Base-by-base conservation (phyloP, 1,284 basidiomycete species). In the Ustilago crameri region DNA sequence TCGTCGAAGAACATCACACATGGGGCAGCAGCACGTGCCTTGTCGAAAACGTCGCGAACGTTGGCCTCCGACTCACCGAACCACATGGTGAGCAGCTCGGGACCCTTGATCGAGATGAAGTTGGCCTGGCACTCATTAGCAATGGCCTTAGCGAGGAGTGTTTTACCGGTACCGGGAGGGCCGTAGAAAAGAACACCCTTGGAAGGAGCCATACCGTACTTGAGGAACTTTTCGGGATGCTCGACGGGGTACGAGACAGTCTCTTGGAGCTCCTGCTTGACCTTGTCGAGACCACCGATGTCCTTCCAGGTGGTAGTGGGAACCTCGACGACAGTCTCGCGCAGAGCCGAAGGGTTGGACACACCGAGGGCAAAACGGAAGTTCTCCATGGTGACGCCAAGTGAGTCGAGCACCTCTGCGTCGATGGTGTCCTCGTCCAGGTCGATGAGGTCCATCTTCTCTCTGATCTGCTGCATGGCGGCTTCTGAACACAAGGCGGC, bases 1-100 rank as follows among this genome's bases (percentile, higher is more conserved):
- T 99, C 95, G 82, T 99, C 95, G 85, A 98, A 98, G 91, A 98
- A 98, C 94, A 98, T 97, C 74, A 98, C 94, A 85, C 95, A 98
- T 42, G 96, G 96, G 9, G 95, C 95, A 5, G 96, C 96, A 22
- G 95, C 95, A 78, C 96, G 93, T 52, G 96, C 95, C 86, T 98
- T 98, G 89, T 98, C 95, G 85, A 99, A 99, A 65, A 98, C 93
- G 78, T 98, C 96, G 78, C 96, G 93, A 52, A 99, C 96, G 82
- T 98, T 98, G 74, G 95, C 95, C 86, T 99, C 96, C 7, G 94
- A 97, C 87, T 98, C 96, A 89, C 96, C 96, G 85, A 98, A 98
- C 95, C 95, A 98, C 96, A 98, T 98, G 12, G 95, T 98, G 27
- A 85, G 80, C 54, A 98, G 88, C 86, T 98, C 95, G 74, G 95